phyloP scores from a whole-genome alignment of 2,329 filamentous ascomycete genomes.

The Fusarium sp. region DNA sequence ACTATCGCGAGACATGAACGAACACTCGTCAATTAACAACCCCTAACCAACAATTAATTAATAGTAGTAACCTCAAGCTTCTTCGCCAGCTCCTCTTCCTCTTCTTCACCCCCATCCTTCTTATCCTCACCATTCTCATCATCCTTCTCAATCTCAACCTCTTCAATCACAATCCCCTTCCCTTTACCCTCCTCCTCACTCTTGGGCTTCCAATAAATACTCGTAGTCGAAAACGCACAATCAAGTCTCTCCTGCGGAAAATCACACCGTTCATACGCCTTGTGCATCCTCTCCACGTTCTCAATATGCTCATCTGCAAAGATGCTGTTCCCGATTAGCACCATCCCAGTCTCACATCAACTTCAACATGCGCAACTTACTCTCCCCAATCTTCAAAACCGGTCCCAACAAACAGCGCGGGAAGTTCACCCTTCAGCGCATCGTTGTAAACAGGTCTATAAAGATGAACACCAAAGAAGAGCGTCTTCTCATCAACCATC shows the following conservation, averaged over 20 bases:
- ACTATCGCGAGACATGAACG: background rate
- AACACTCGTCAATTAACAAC: background rate
- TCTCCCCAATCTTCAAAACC: constrained; percentile 63
- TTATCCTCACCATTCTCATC: background rate
- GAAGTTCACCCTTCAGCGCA: constrained; percentile 59
- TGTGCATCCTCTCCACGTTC: constrained; percentile 41
- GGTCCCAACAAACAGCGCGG: constrained; percentile 70
- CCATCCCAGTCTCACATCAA: too few relatives aligned
- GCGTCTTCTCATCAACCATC: constrained; percentile 58
- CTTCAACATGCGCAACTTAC: constrained; percentile 49
- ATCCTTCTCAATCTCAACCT: background rate
- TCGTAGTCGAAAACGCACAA: constrained; percentile 44
- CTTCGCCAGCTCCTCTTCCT: constrained; percentile 16
- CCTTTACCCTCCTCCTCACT: background rate
- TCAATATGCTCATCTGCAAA: constrained; percentile 31
- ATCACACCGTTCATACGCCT: constrained; percentile 20
- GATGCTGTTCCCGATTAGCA: constrained; percentile 18
- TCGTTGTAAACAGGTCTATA: constrained; percentile 65
- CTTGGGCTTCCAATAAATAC: constrained; percentile 43
- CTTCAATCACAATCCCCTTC: background rate
- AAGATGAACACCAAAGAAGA: constrained; percentile 73
- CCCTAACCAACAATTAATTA: background rate
- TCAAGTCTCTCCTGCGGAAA: constrained; percentile 42
- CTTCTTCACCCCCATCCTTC: background rate
- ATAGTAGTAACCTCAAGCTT: constrained; percentile 38